phyloP scores from a whole-genome alignment of 176 grass and related monocot species.

The Miscanthus lutarioriparius region DNA sequence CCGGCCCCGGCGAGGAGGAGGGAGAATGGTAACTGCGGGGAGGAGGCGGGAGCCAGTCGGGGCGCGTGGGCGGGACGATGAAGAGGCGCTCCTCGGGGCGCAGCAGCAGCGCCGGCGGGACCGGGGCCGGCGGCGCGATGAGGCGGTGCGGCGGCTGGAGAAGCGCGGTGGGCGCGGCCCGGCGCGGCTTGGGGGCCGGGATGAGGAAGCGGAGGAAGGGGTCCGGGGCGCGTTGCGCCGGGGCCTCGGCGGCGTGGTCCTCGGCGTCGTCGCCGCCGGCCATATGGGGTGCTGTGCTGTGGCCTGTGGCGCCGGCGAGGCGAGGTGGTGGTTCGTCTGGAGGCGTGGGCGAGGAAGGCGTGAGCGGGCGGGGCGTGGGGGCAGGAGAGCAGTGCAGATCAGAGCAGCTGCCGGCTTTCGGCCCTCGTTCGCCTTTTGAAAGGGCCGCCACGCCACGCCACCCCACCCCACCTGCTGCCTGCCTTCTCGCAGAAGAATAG shows the following conservation, averaged over 20 bases:
- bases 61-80: conserved; percentile 43
- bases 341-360: conserved; percentile 11
- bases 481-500: too few relatives aligned
- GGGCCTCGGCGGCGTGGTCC: neutral
- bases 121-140: conserved; percentile 2
- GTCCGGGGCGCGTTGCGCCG: neutral
- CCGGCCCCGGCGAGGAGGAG: neutral
- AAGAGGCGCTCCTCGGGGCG: conserved; percentile 32
- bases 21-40: neutral
- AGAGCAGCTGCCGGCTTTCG: neutral
- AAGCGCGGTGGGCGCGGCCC: neutral
- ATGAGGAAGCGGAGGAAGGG: conserved; percentile 41
- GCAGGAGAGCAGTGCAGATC: neutral
- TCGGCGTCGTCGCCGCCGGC: conserved; percentile 14
- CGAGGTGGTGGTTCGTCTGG: neutral
- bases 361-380: neutral
- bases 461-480: too few relatives aligned
- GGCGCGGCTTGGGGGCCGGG: conserved; percentile 26
- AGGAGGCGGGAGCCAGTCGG: conserved; percentile 25
- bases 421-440: neutral
- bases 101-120: neutral
- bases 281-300: conserved; percentile 28
- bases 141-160: conserved; percentile 48
- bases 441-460: too few relatives aligned
- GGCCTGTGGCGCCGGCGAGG: too few relatives aligned